Conservation (phyloP, 495 filamentous ascomycete genomes). For the Hypoxylon intermedium region DNA sequence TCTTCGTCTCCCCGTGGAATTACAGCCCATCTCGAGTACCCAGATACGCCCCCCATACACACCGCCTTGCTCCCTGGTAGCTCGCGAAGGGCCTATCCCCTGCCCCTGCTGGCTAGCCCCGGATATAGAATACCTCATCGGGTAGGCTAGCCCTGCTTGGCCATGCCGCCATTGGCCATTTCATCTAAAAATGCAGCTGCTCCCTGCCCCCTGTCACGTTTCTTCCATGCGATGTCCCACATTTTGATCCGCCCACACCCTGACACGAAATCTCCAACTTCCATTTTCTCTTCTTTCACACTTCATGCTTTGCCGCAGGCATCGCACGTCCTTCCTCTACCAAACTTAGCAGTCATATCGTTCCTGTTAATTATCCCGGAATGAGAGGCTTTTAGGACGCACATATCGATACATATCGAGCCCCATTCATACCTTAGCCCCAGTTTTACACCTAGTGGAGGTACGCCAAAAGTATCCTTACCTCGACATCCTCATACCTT, state of each 20-base stretch:
- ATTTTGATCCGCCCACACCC: conserved; percentile 53
- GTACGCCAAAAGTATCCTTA: conserved; percentile 39
- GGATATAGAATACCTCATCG: conserved; percentile 53
- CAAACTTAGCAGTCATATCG: conserved; percentile 42
- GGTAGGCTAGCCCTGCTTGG: conserved; percentile 48
- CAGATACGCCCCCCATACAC: conserved; percentile 24
- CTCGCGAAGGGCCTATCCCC: conserved; percentile 36
- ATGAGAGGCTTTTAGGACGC: conserved; percentile 35
- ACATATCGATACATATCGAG: conserved; percentile 34
- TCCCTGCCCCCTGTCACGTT: conserved; percentile 50
- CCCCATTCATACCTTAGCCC: conserved; percentile 28
- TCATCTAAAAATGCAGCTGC: conserved; percentile 53
- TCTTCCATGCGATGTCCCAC: conserved; percentile 55
- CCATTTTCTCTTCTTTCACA: conserved; percentile 34
- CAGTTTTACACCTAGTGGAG: conserved; percentile 35
- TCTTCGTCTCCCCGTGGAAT: conserved; percentile 15
- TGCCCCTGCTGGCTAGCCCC: conserved; percentile 52
- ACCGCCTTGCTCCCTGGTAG: conserved; percentile 40
- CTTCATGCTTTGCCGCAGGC: conserved; percentile 43
- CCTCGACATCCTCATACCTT: conserved; percentile 52
- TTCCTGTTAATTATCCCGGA: conserved; percentile 41
- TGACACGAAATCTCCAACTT: conserved; percentile 41
- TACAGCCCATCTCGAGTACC: conserved; percentile 35
- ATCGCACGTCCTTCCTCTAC: conserved; percentile 41
- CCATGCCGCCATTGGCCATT: conserved; percentile 53